These are phyloP conservation scores for Boechera retrofracta DNA, from an alignment of 345 rosid species.

Conservation along the genomic window DNA sequence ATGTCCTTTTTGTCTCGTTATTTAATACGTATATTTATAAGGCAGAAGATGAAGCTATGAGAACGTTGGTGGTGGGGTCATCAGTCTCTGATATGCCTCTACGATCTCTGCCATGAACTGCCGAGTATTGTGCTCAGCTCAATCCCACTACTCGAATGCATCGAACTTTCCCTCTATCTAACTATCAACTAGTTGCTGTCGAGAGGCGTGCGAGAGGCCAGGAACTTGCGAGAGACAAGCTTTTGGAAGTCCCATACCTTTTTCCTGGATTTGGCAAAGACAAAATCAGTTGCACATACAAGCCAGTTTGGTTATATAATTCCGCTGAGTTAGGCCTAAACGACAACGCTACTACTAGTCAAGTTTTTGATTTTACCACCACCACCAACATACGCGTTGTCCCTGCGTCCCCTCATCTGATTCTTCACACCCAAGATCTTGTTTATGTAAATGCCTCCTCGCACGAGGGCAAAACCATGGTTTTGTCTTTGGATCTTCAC, in stretches of 20 bases:
- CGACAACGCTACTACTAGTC: neutral
- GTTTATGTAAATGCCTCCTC: neutral
- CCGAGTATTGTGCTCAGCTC: conserved; percentile 5
- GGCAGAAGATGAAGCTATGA: neutral
- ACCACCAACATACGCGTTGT: neutral
- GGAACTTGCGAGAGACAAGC: neutral
- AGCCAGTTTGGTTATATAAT: conserved; percentile 28
- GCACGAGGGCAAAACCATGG: neutral
- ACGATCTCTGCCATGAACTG: neutral
- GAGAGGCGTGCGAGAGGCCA: neutral
- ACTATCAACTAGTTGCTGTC: conserved; percentile 3
- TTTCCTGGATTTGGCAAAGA: conserved; percentile 33
- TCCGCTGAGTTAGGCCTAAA: neutral
- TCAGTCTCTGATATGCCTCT: conserved; percentile 5
- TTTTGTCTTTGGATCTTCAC: conserved; percentile 14
- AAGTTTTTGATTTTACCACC: neutral
- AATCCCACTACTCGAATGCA: conserved; percentile 26
- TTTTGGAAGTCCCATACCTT: neutral
- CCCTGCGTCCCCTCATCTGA: neutral
- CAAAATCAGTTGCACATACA: conserved; percentile 19
- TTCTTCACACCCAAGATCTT: neutral
- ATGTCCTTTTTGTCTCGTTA: neutral
- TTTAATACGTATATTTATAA: too few species aligned
- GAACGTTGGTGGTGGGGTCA: neutral
- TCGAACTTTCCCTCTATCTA: neutral